These are phyloP conservation scores for Fusarium concolor DNA, from an alignment of 2,329 filamentous ascomycete species.

Conservation along the genomic window DNA sequence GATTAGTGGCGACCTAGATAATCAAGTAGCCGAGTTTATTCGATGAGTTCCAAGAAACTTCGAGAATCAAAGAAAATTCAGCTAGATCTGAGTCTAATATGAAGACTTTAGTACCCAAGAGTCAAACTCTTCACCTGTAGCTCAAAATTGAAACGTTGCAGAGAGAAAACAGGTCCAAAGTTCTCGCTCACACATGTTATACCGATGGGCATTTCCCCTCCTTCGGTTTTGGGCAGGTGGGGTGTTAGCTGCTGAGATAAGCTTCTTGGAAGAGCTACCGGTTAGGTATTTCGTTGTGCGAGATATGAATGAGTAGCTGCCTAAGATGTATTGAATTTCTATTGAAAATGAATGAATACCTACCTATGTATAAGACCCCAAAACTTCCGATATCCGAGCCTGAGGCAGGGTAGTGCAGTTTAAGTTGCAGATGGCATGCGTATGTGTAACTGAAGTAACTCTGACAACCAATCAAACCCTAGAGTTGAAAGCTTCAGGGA, in stretches of 20 bases:
- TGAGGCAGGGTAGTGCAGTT: conserved; percentile 16
- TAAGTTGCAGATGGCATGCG: conserved; percentile 21
- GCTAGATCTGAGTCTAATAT: not conserved
- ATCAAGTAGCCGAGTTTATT: not conserved
- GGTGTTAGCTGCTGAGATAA: conserved; percentile 43
- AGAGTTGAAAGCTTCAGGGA: not conserved
- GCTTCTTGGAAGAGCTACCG: conserved; percentile 15
- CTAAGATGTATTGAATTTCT: not conserved
- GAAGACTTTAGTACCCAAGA: not conserved
- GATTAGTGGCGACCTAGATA: conserved; percentile 1
- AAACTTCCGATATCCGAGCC: not conserved
- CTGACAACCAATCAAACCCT: conserved; percentile 17
- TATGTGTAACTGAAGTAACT: conserved; percentile 19
- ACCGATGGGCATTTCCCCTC: conserved; percentile 38
- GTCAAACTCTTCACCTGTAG: not conserved
- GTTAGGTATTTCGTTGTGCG: not conserved
- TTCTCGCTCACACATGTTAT: conserved; percentile 8
- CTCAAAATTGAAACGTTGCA: conserved; percentile 14
- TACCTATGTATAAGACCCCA: not conserved
- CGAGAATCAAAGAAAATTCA: not conserved
- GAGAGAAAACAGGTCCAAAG: conserved; percentile 1
- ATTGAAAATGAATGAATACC: not conserved
- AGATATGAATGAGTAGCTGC: no score
- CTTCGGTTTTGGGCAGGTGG: conserved; percentile 43
- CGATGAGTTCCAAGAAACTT: not conserved